These are phyloP conservation scores for Penicillium nucicola DNA, from an alignment of 495 filamentous ascomycete species.

Conservation along the genomic window DNA sequence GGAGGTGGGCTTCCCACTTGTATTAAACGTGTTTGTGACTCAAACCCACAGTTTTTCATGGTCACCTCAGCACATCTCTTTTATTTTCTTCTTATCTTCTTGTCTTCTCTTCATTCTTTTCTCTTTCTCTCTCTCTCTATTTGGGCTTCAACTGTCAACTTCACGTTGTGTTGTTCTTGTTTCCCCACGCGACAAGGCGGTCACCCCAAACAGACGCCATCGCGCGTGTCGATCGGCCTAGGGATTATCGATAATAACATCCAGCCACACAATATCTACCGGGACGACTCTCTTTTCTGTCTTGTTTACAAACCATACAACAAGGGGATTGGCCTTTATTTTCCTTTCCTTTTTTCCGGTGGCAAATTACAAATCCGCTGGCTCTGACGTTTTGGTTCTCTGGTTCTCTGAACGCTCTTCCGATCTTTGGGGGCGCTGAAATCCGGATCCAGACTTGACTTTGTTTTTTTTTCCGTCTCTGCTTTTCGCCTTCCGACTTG, in stretches of 20 bases:
- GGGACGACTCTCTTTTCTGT: constrained; percentile 2
- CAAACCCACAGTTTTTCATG: constrained; percentile 28
- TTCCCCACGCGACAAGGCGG: constrained; percentile 35
- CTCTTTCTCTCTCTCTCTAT: background rate
- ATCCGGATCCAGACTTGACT: constrained; percentile 24
- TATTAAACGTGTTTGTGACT: constrained; percentile 19
- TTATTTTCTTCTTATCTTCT: constrained; percentile 3
- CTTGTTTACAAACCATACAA: background rate
- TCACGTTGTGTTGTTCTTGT: background rate
- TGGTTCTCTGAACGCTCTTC: constrained; percentile 35
- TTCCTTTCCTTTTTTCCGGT: constrained; percentile 17
- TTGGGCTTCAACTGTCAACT: background rate
- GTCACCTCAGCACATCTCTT: constrained; percentile 17
- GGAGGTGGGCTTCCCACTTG: background rate
- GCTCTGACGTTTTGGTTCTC: constrained; percentile 24
- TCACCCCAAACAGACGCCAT: constrained; percentile 35
- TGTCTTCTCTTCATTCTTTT: constrained; percentile 9
- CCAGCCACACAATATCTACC: constrained; percentile 24
- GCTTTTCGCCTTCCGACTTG: constrained; percentile 23
- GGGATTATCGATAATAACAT: constrained; percentile 35
- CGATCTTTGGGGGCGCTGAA: constrained; percentile 24
- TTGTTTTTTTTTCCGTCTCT: constrained; percentile 10
- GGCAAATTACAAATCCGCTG: constrained; percentile 29
- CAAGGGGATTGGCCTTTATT: background rate
- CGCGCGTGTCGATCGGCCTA: constrained; percentile 28